Conservation (phyloP, 768 basidiomycete species). For the Lactarius quietus region DNA sequence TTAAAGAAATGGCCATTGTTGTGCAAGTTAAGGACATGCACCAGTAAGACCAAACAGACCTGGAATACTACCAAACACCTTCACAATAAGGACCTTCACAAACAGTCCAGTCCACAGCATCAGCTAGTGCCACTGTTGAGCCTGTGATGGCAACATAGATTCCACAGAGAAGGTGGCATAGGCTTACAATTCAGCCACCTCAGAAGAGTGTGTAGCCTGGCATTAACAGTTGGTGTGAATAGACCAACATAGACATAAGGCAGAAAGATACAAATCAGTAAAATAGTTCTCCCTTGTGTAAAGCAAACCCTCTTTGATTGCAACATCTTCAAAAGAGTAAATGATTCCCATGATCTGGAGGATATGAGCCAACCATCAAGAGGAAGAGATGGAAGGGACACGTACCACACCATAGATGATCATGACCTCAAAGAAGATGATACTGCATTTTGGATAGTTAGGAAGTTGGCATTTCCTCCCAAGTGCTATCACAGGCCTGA, state of each 20-base stretch:
- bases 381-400: too few relatives aligned
- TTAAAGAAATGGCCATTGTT: too few relatives aligned
- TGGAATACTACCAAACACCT: conserved; percentile 89
- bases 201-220: conserved; percentile 92
- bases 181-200: conserved; percentile 91
- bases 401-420: conserved; percentile 98
- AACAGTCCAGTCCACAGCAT: conserved; percentile 94
- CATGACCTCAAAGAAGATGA: conserved; percentile 99
- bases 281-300: conserved; percentile 90
- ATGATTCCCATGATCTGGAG: conserved; percentile 93
- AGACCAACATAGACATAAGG: conserved; percentile 2
- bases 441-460: conserved; percentile 46
- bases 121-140: conserved; percentile 90
- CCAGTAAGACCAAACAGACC: conserved; percentile 93
- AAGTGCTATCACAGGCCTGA: too few relatives aligned
- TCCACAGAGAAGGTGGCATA: conserved; percentile 94
- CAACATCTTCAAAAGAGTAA: conserved; percentile 76
- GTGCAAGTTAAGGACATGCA: too few relatives aligned
- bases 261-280: conserved; percentile 53
- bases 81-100: conserved; percentile 95
- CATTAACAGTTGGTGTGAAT: not conserved
- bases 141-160: conserved; percentile 93
- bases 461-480: not conserved
- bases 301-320: conserved; percentile 56
- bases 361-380: not conserved